Evolutionary conservation across 495 filamentous ascomycete species (phyloP).

Genomic region (Articulospora tetracladia): DNA sequence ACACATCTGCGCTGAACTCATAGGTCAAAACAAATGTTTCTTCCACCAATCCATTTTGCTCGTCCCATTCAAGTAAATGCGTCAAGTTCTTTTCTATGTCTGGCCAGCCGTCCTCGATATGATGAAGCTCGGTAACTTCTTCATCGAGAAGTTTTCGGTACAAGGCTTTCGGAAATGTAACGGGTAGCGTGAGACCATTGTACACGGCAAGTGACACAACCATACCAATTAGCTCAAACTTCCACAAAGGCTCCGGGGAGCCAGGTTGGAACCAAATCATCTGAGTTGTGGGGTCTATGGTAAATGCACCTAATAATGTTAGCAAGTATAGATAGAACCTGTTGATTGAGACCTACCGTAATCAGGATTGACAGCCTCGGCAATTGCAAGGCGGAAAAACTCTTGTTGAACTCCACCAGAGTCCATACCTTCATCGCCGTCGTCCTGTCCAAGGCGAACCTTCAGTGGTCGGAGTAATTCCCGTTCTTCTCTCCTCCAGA

Average conservation of each 20-base stretch:
- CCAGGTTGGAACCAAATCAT: conserved; percentile 86
- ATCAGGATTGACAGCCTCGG: conserved; percentile 69
- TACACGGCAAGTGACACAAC: conserved; percentile 87
- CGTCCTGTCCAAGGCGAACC: conserved; percentile 74
- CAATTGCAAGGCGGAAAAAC: conserved; percentile 82
- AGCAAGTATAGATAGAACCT: too few relatives aligned
- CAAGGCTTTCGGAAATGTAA: conserved; percentile 80
- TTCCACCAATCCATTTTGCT: conserved; percentile 68
- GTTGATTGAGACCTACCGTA: conserved; percentile 51
- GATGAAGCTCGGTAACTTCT: conserved; percentile 59
- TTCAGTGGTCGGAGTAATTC: conserved; percentile 85
- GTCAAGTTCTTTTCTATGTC: conserved; percentile 70
- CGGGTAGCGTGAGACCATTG: conserved; percentile 84
- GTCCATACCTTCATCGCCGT: conserved; percentile 86
- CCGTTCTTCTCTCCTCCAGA: conserved; percentile 79
- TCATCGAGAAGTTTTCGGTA: conserved; percentile 75
- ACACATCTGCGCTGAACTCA: conserved; percentile 73
- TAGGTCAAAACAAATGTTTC: conserved; percentile 80
- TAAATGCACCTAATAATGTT: too few relatives aligned
- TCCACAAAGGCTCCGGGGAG: conserved; percentile 76
- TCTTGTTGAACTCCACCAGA: conserved; percentile 94
- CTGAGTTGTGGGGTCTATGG: conserved; percentile 64
- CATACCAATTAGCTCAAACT: conserved; percentile 87
- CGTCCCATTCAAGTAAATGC: conserved; percentile 65
- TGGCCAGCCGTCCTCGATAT: conserved; percentile 87